Conservation (phyloP, 768 basidiomycete genomes). For the Leccinum sublutescens region DNA sequence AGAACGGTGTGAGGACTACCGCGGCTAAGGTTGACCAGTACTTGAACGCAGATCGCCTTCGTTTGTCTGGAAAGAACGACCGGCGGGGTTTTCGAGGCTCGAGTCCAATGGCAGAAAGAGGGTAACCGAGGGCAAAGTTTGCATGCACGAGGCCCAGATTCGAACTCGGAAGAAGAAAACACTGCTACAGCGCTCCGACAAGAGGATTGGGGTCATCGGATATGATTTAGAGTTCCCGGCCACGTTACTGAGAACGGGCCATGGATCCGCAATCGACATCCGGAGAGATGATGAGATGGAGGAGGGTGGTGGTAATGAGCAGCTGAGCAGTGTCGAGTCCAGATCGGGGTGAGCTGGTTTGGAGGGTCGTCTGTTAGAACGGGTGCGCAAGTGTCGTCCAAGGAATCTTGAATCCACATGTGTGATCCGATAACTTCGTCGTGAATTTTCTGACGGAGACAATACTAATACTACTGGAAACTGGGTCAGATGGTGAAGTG, state of each 20-base stretch:
- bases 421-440: constrained; percentile 2
- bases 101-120: constrained; percentile 1
- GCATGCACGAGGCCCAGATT: constrained; percentile 16
- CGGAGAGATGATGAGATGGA: constrained; percentile 6
- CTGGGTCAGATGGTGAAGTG: background rate
- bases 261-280: background rate
- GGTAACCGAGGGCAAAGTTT: background rate
- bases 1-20: background rate
- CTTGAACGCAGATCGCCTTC: background rate
- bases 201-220: constrained; percentile 8
- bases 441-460: constrained; percentile 13
- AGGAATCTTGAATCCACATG: constrained; percentile 11
- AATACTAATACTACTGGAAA: constrained; percentile 3
- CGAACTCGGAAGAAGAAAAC: constrained; percentile 7
- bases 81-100: background rate
- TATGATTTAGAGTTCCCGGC: constrained; percentile 2
- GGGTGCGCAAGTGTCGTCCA: constrained; percentile 9
- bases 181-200: background rate
- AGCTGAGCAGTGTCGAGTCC: constrained; percentile 7
- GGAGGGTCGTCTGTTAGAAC: constrained; percentile 13
- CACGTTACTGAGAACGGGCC: constrained; percentile 7
- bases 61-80: background rate
- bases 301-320: background rate
- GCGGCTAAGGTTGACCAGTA: background rate
- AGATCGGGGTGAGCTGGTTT: constrained; percentile 12